Evolutionary conservation across 768 basidiomycete species (phyloP), one percentile per base, ranked within the genome.

Genomic region (Leccinellum rugosiceps): DNA sequence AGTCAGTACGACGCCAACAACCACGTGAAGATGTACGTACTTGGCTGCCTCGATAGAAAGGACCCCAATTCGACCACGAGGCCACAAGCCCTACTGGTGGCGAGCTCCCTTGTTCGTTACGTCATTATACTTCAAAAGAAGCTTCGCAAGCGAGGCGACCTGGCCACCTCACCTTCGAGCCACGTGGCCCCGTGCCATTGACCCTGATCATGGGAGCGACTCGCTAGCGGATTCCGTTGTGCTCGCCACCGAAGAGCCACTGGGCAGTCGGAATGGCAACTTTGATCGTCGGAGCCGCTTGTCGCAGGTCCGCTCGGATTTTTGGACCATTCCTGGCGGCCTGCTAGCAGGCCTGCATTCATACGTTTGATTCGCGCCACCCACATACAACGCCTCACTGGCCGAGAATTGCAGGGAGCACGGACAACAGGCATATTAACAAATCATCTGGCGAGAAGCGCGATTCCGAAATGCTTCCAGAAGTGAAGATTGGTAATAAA

Each of bases 181-280:
- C 13, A 23, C 44, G 44, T 14, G 19, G 55, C 35, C 19, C 31
- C 19, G 35, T 38, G 23, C 34, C 34, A 31, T 50, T 23, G 51
- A 55, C 34, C 31, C 30, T n/a, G 13, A 61, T 53, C n/a, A 57
- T 58, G 53, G 45, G 31, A 57, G 64, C 67, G 17, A 72, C 51
- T 79, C 78, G 55, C 69, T 83, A 82, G 55, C 80, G 68, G 70
- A 7, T 64, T 72, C 13, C 26, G n/a, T n/a, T n/a, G n/a, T n/a
- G n/a, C n/a, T n/a, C n/a, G 77, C 78, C 15, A 70, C 72, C 48
- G 57, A 63, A 19, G 76, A 78, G 56, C 64, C 76, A 31, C 56
- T 80, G 9, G 70, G 60, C 6, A 66, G 68, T 41, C 70, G 69
- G 45, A 57, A 66, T 4, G 55, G 78, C 3, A 49, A 80, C 31